Evolutionary conservation across 345 rosid species (phyloP), one percentile per base, ranked within the genome.

Genomic region (Punica granatum): DNA sequence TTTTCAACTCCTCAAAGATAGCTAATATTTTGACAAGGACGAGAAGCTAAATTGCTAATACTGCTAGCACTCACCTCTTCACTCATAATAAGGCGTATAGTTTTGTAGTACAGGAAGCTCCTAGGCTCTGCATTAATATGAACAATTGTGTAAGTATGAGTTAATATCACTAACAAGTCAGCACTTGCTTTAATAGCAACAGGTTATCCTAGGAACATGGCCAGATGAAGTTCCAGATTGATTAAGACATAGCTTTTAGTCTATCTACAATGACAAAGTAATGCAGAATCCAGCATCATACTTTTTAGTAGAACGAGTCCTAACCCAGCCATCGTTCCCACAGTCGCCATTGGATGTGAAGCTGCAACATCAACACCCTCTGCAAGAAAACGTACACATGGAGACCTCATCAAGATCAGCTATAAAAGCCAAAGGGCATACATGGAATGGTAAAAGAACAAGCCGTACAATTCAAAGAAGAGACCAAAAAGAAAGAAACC

Each of bases 311-410:
- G 73, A 35, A 89, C 53, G 60, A 82, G 59, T 71, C 96, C 96
- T 68, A 81, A 76, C 21, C 93, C 88, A 75, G 77, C 67, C 37
- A 81, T 83, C 72, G 76, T 81, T 15, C 85, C 87, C 2, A 78
- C 76, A 8, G 89, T 73, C 69, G 83, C 69, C 53, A 87, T 15
- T 44, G 96, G 92, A 78, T 82, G 85, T 7, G 86, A 79, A 64
- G 82, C 88, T 69, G 96, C 96, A 69, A 83, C 49, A 14, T 81
- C 70, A 48, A 90, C 73, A 31, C 88, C 91, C 79, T 89, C 98
- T 89, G 75, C 83, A 70, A 44, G 23, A 67, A 75, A 54, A 67
- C 41, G 23, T 15, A 73, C 10, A 23, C 63, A 65, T n/a, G 26
- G n/a, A 32, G 32, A 33, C 26, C 26, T 7, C 31, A 3, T 51